These are phyloP conservation scores for Aureobasidium mangrovei DNA, from an alignment of 2,329 filamentous ascomycete species.

Conservation along the genomic window DNA sequence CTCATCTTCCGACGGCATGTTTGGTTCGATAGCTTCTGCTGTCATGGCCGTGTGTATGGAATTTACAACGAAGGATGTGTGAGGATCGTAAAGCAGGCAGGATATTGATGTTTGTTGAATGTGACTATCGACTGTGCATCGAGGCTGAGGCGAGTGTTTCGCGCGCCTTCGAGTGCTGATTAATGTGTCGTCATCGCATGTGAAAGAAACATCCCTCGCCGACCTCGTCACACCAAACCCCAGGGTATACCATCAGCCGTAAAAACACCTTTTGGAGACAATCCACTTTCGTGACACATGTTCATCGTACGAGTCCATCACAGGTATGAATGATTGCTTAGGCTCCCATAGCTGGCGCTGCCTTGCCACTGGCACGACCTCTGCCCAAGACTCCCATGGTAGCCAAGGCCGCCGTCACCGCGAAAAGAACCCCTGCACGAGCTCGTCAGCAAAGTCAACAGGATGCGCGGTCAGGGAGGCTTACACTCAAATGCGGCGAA, in stretches of 20 bases:
- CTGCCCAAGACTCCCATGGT: slow-evolving; percentile 38
- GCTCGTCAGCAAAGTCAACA: slow-evolving; percentile 3
- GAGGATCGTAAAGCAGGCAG: not conserved
- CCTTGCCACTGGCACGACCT: slow-evolving; percentile 21
- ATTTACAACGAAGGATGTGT: not conserved
- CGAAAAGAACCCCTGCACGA: slow-evolving; percentile 41
- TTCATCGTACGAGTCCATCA: not conserved
- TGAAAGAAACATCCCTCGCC: slow-evolving; percentile 7
- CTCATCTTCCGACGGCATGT: not conserved
- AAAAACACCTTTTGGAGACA: not conserved
- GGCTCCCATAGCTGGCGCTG: slow-evolving; percentile 26
- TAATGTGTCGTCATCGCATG: slow-evolving; percentile 10
- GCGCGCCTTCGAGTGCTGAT: slow-evolving; percentile 11
- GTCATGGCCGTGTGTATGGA: not conserved
- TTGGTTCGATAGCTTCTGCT: not conserved
- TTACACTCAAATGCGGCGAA: slow-evolving; percentile 58
- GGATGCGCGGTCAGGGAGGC: slow-evolving; percentile 14
- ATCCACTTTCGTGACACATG: slow-evolving; percentile 1
- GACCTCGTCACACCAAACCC: slow-evolving; percentile 1
- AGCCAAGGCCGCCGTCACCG: slow-evolving; percentile 42
- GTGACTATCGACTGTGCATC: not conserved
- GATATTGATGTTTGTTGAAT: not conserved
- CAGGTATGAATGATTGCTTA: not conserved
- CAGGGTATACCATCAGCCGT: slow-evolving; percentile 6
- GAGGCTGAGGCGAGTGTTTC: not conserved